phyloP scores from a whole-genome alignment of 371 early-diverging fungal species.

The Haplosporangium sp. region DNA sequence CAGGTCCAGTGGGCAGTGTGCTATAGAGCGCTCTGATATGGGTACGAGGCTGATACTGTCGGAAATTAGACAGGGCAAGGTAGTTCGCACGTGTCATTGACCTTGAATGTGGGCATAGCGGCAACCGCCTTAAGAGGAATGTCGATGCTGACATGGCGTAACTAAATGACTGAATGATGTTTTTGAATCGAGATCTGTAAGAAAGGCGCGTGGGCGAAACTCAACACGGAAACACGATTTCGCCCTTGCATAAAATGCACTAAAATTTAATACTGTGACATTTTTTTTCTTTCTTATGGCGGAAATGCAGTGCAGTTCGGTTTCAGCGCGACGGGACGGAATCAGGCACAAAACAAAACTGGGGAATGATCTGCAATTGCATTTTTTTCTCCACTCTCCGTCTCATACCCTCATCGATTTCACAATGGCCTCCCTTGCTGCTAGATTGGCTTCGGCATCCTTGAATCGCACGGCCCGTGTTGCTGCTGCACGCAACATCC shows the following conservation, averaged over 20 bases:
- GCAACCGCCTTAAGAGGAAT: slow-evolving; percentile 24
- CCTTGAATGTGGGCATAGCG: slow-evolving; percentile 7
- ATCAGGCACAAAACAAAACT: no score
- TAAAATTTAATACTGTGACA: neutral
- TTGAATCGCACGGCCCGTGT: slow-evolving; percentile 42
- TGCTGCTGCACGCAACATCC: slow-evolving; percentile 50
- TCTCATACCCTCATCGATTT: slow-evolving; percentile 8
- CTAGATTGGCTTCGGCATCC: slow-evolving; percentile 47
- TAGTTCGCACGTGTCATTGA: slow-evolving; percentile 6
- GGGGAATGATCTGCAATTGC: neutral
- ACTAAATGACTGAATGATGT: neutral
- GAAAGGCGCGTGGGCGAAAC: neutral
- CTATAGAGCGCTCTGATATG: slow-evolving; percentile 26
- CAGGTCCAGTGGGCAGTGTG: neutral
- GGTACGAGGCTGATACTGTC: neutral
- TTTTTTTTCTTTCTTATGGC: no score
- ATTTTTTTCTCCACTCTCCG: slow-evolving; percentile 17
- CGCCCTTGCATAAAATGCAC: neutral
- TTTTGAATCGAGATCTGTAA: neutral
- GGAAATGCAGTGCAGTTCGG: no score
- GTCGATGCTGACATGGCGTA: slow-evolving; percentile 23
- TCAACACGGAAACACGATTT: neutral
- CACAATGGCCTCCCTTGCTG: slow-evolving; percentile 48
- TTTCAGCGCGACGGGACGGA: no score
- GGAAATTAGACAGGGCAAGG: slow-evolving; percentile 4